Conservation (phyloP, 1,284 basidiomycete genomes). For the Ustilago xerochloae region DNA sequence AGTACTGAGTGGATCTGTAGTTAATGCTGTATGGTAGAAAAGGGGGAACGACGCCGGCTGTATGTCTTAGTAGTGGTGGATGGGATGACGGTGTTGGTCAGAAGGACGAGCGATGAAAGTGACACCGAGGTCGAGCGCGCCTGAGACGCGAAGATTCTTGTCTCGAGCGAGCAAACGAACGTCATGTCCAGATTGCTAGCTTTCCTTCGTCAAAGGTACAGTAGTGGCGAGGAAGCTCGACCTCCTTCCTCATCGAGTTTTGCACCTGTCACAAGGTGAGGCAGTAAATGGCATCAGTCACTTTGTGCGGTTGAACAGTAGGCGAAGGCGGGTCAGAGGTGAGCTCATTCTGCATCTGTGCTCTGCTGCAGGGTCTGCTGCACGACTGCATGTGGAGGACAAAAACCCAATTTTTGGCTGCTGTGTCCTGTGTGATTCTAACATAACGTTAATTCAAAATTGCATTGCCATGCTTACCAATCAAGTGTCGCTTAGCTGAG, state of each 20-base stretch:
- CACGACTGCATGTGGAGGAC: slow-evolving; percentile 26
- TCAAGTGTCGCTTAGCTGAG: slow-evolving; percentile 30
- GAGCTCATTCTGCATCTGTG: slow-evolving; percentile 37
- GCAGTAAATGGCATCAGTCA: slow-evolving; percentile 8
- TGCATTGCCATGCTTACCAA: slow-evolving; percentile 20
- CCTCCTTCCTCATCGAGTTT: not conserved
- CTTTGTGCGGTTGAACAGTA: not conserved
- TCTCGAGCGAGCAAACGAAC: not conserved
- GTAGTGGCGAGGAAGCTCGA: too few relatives aligned
- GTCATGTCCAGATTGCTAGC: too few relatives aligned
- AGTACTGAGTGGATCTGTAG: too few relatives aligned
- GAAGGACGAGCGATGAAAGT: not conserved
- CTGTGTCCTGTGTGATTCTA: not conserved
- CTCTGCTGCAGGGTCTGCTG: slow-evolving; percentile 33
- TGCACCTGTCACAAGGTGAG: not conserved
- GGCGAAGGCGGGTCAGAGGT: slow-evolving; percentile 5
- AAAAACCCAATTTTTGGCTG: not conserved
- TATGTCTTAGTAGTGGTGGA: not conserved
- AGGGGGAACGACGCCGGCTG: too few relatives aligned
- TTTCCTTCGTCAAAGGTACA: too few relatives aligned
- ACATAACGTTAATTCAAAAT: too few relatives aligned
- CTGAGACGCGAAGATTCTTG: slow-evolving; percentile 4
- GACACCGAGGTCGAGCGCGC: not conserved
- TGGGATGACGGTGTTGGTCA: not conserved
- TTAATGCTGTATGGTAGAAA: too few relatives aligned